Base-by-base conservation (phyloP, 352 stramenopile species). In the Globisporangium polare region DNA sequence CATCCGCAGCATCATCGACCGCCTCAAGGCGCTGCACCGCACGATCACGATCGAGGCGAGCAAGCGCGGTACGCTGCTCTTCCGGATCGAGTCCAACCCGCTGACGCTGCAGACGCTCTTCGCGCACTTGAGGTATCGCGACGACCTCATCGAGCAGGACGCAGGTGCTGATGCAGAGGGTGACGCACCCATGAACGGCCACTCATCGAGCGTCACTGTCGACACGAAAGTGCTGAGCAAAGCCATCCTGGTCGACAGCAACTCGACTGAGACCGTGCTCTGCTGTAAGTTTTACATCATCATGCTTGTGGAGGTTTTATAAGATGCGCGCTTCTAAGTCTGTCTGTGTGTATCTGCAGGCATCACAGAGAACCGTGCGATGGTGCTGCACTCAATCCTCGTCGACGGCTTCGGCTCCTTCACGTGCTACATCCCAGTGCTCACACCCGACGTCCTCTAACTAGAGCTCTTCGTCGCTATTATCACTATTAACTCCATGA, bases 361-460 rank as follows among this genome's bases (percentile, higher is more conserved):
- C 53, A 86, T 94, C 39, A 86, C 84, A n/a, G 85, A 94, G 57
- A 79, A 90, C 58, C 74, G 72, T 39, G 85, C 83, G 13, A 81
- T 94, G 62, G 85, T 92, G 41, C 58, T 94, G 52, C 85, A 94
- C 65, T 81, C 78, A 8, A 89, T 94, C 66, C 67, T 94, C 8
- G 62, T 84, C 26, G 81, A 92, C 57, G 74, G 67, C 49, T 92
- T 92, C 51, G 85, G 85, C 4, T 92, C 85, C 5, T 80, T 94
- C 63, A 94, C 85, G 53, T 92, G 85, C 67, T 94, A 94, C 59
- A 71, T 92, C 29, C 85, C 85, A 7, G 81, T 90, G 20, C 75
- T 90, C 46, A 88, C 81, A 10, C 81, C 79, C 12, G 81, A 89
- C 68, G 63, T 73, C 46, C 58, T 73, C 13, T 74, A n/a, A n/a